Evolutionary conservation across 2,329 filamentous ascomycete genomes (phyloP), one percentile per base, ranked within the genome.

Genomic region (Periconia sp.): DNA sequence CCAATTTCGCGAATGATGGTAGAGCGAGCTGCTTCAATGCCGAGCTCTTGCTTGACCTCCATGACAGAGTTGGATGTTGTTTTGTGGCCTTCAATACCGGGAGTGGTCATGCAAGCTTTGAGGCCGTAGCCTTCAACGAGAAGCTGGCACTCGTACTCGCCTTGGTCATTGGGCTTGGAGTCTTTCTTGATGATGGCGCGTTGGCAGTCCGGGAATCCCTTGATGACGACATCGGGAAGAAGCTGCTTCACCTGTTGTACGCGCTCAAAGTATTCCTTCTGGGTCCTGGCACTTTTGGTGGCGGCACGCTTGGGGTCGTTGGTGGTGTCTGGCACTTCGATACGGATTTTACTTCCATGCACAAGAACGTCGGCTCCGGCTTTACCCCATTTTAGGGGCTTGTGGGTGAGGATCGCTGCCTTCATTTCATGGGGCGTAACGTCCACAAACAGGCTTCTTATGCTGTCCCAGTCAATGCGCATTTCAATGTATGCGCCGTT

Each of bases 121-220:
- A 99, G 80, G 0, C 94, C 94, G 74, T 99, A 97, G 1, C 94
- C 94, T 81, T 97, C 94, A 3, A 99, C 94, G 13, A 88, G 78
- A 1, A 97, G 81, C 43, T 71, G 69, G 53, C 78, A 75, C 53
- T 79, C 77, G 58, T 80, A 77, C 40, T 72, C 62, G 44, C 93
- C 91, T 15, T 83, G 86, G 62, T 88, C 82, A 37, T 88, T 87
- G 30, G 80, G 82, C 2, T 83, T 78, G 50, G 91, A 87, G 46
- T 87, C 86, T 2, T 90, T 92, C 66, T 94, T 88, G 70, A 97
- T 94, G 63, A 97, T 92, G 45, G 92, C 92, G 61, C 94, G 88
- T 10, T 85, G 82, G 3, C 92, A 91, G 56, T 93, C 89, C 0
- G 92, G 84, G 70, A 97, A 96, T 15, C 94, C 94, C 31, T 91